phyloP scores from a whole-genome alignment of 2,329 filamentous ascomycete genomes.

The Penicillium nordicum region DNA sequence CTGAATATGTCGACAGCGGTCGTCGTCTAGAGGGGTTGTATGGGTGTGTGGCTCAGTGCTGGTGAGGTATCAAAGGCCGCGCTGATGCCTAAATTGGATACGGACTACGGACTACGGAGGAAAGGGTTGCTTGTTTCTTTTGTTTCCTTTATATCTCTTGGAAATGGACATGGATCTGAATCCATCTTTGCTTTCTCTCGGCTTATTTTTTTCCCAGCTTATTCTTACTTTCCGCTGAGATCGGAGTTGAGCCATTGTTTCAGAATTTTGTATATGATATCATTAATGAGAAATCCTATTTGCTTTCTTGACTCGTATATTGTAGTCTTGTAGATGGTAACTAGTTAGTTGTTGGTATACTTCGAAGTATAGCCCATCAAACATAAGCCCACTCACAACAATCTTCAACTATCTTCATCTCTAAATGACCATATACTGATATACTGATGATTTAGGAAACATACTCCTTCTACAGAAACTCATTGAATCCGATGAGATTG shows the following conservation, averaged over 20 bases:
- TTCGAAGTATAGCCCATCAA: background rate
- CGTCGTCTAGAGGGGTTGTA: background rate
- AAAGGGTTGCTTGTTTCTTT: background rate
- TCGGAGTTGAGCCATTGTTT: background rate
- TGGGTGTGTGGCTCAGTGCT: background rate
- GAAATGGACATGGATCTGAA: background rate
- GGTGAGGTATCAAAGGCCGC: background rate
- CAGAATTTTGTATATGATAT: background rate
- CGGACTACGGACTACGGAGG: background rate
- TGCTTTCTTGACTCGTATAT: background rate
- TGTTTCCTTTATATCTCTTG: background rate
- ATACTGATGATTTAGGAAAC: background rate
- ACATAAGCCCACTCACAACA: background rate
- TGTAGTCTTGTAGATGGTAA: background rate
- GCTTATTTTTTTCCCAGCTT: background rate
- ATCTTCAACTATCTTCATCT: background rate
- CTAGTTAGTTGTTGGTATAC: background rate
- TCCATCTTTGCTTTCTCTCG: background rate
- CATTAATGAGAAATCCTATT: background rate
- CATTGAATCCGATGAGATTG: background rate
- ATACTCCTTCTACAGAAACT: background rate
- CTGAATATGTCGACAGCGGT: background rate
- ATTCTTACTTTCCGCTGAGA: background rate
- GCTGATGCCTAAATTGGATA: background rate
- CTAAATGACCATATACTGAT: background rate